phyloP scores from a whole-genome alignment of 331 rosid genomes.

The Pyrus hybrid region DNA sequence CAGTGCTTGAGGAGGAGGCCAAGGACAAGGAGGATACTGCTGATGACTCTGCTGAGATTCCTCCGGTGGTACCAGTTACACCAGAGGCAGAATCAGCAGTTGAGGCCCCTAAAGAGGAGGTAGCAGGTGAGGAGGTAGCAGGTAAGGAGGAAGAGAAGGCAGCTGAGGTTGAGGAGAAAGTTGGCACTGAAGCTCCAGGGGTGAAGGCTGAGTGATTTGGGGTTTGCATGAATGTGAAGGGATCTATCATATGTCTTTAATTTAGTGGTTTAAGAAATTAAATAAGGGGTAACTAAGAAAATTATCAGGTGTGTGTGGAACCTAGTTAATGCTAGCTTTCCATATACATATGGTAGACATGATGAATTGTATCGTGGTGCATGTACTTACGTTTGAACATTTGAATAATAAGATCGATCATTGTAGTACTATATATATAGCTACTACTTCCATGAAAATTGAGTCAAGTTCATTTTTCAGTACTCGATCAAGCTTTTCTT shows the following conservation, averaged over 20 bases:
- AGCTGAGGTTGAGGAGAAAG: constrained; percentile 23
- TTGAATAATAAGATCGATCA: neutral
- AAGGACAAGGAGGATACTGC: constrained; percentile 17
- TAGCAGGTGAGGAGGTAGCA: too few relatives aligned
- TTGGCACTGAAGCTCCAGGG: constrained; percentile 6
- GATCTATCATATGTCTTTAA: neutral
- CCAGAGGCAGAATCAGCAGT: constrained; percentile 14
- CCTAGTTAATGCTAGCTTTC: neutral
- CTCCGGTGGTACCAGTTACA: neutral
- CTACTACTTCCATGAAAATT: too few relatives aligned
- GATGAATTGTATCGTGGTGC: neutral
- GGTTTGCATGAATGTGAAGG: too few relatives aligned
- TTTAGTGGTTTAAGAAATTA: neutral
- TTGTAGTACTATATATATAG: too few relatives aligned
- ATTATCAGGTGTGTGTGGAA: neutral
- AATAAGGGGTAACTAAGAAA: neutral
- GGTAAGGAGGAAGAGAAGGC: constrained; percentile 26
- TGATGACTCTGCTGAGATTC: neutral
- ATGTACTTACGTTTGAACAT: neutral
- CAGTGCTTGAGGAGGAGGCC: constrained; percentile 14
- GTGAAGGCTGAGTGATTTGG: constrained; percentile 15
- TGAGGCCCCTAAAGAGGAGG: constrained; percentile 30
- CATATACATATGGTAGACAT: neutral
- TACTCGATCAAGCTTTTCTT: too few relatives aligned
- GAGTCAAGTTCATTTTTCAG: too few relatives aligned